A percentile compares a stretch with the other conserved stretches of the same genome.
phyloP scores from a whole-genome alignment of 2,329 filamentous ascomycete species.

The Talaromyces sp. region DNA sequence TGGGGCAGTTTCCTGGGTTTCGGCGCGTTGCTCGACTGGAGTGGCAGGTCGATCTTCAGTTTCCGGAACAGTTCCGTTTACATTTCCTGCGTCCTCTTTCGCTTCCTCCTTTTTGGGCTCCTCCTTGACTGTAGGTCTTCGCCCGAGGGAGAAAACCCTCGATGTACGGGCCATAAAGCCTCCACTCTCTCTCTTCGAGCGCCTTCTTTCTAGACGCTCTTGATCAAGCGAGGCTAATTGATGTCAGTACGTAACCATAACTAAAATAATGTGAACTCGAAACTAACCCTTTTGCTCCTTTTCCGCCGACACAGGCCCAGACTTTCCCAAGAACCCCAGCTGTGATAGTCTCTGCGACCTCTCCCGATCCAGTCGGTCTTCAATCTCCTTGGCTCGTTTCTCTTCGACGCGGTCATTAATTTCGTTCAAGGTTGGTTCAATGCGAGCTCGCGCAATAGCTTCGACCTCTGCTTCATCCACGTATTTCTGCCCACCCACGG shows the following conservation, averaged over 20 bases:
- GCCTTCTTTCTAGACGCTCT: not conserved
- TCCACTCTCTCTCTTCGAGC: not conserved
- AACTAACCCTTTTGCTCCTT: slow-evolving; percentile 25
- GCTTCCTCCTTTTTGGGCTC: not conserved
- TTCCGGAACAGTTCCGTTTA: not conserved
- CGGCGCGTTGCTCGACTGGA: not conserved
- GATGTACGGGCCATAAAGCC: slow-evolving; percentile 4
- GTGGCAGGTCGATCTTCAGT: not conserved
- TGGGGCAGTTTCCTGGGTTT: not conserved
- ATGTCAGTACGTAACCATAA: not conserved
- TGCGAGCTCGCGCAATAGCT: slow-evolving; percentile 66
- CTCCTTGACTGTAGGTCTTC: not conserved
- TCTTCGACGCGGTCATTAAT: slow-evolving; percentile 73
- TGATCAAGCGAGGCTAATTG: not conserved
- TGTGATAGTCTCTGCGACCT: slow-evolving; percentile 57
- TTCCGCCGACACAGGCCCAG: slow-evolving; percentile 26
- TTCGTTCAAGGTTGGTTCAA: slow-evolving; percentile 80
- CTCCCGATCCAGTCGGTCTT: slow-evolving; percentile 59
- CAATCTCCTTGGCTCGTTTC: slow-evolving; percentile 62
- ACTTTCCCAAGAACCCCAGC: slow-evolving; percentile 34
- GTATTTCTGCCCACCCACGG: slow-evolving; percentile 76
- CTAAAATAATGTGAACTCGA: not conserved
- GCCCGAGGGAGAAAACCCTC: not conserved
- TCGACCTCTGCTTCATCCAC: slow-evolving; percentile 75
- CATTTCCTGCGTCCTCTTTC: not conserved